Evolutionary conservation across 148 eudicot genomes (phyloP).

Genomic region (Rhododendron williamsianum): DNA sequence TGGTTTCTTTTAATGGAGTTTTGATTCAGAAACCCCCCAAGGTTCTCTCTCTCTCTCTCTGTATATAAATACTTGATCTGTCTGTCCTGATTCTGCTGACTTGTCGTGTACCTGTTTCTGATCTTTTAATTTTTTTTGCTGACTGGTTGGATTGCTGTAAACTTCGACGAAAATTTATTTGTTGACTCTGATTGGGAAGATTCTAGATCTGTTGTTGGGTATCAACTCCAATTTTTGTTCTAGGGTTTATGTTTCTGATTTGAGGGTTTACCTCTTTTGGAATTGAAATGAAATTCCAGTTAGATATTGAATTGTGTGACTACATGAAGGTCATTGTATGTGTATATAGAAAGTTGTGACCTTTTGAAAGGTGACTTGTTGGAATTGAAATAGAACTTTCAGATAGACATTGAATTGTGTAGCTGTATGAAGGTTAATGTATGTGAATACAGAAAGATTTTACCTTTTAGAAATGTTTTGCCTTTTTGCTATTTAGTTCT

Average conservation of each 20-base stretch:
- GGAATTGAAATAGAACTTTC: background rate
- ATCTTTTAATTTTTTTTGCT: background rate
- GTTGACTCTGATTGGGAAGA: background rate
- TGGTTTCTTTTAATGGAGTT: background rate
- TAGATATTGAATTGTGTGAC: background rate
- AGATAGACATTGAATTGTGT: background rate
- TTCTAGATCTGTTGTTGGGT: constrained; percentile 3
- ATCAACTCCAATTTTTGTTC: background rate
- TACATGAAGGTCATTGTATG: background rate
- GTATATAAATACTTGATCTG: background rate
- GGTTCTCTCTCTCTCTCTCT: background rate
- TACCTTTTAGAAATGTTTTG: background rate
- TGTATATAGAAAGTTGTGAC: background rate
- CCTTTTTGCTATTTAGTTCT: background rate
- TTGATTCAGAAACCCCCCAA: background rate
- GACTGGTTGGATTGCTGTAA: background rate
- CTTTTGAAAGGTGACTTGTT: background rate
- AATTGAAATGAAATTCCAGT: background rate
- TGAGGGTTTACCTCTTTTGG: background rate
- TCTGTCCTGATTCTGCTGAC: background rate
- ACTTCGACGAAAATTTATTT: background rate
- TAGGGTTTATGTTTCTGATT: constrained; percentile 3
- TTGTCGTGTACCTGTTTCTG: background rate
- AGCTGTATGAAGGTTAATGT: background rate
- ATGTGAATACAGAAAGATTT: background rate